Evolutionary conservation across 2,329 filamentous ascomycete species (phyloP), one percentile per base, ranked within the genome.

Genomic region (Fusarium tuaranense): DNA sequence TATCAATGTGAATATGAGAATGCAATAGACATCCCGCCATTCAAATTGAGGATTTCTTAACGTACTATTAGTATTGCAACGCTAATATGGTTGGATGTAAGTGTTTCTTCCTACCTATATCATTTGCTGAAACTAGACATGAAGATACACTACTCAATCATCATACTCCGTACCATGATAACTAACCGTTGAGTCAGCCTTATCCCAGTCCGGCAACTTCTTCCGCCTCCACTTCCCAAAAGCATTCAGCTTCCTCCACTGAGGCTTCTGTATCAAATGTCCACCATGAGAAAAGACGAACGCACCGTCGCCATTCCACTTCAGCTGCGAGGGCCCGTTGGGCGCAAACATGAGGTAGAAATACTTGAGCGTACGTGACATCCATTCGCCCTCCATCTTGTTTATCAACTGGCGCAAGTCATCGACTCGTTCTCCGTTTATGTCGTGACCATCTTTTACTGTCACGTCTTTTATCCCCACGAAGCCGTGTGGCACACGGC

Each of bases 291-390:
- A 88, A 71, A 82, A 88, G 7, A 88, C 86, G 73, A 83, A 90
- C 69, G 84, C 66, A 74, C 88, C 88, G n/a, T 81, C 78, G 58
- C 83, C 81, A 53, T 82, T 81, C 13, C 83, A 82, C 73, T 86
- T 84, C 60, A 89, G 81, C 79, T 90, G 88, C 77, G 86, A 87
- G 6, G 81, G 80, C 3, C 87, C 90, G 36, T 94, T 92, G 80
- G 83, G 85, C 0, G 89, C 87, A 79, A 91, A 90, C 68, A 94
- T 93, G 77, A 97, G 81, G 83, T 94, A 97, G 67, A 89, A 86
- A 81, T 97, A 97, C 87, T 97, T 97, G 82, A 97, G 81, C 72
- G 95, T 93, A 85, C 97, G 95, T 0, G 95, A 94, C 81, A 97
- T 95, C 86, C 93, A 92, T 84, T 97, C 97, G 78, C 93, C 95